These are phyloP conservation scores for Mucor piriformis DNA, from an alignment of 371 early-diverging fungal genomes.

Conservation along the genomic window DNA sequence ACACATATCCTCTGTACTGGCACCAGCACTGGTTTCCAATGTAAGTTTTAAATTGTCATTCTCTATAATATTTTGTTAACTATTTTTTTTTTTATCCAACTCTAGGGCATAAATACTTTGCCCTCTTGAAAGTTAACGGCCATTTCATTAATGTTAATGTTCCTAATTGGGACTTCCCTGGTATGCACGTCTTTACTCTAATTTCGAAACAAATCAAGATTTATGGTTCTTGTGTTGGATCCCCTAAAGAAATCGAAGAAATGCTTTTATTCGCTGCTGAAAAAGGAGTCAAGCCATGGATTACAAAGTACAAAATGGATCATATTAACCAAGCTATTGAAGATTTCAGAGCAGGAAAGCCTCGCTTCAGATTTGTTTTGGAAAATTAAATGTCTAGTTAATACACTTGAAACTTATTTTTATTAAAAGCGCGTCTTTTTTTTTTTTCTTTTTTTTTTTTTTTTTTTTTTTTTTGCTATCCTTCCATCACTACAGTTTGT, in stretches of 20 bases:
- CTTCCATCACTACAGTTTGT: no score
- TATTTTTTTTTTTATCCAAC: neutral
- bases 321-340: constrained; percentile 61
- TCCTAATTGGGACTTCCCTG: no score
- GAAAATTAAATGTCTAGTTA: no score
- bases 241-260: constrained; percentile 44
- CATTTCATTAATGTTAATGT: no score
- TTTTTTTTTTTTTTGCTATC: no score
- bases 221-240: constrained; percentile 68
- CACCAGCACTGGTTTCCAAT: constrained; percentile 11
- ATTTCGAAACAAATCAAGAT: constrained; percentile 43
- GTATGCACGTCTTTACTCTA: neutral
- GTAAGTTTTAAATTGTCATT: no score
- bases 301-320: constrained; percentile 58
- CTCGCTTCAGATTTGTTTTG: constrained; percentile 66
- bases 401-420: no score
- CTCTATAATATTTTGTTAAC: no score
- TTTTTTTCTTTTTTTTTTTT: no score
- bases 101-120: constrained; percentile 26
- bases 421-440: no score
- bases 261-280: constrained; percentile 70
- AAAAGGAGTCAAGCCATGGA: constrained; percentile 61
- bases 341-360: constrained; percentile 58
- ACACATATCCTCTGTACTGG: constrained; percentile 41
- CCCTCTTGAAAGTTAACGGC: no score